Percentiles rank a stretch among this genome's conserved stretches.
These are phyloP conservation scores for Colletotrichum melonis DNA, from an alignment of 2,329 filamentous ascomycete species.

Conservation along the genomic window DNA sequence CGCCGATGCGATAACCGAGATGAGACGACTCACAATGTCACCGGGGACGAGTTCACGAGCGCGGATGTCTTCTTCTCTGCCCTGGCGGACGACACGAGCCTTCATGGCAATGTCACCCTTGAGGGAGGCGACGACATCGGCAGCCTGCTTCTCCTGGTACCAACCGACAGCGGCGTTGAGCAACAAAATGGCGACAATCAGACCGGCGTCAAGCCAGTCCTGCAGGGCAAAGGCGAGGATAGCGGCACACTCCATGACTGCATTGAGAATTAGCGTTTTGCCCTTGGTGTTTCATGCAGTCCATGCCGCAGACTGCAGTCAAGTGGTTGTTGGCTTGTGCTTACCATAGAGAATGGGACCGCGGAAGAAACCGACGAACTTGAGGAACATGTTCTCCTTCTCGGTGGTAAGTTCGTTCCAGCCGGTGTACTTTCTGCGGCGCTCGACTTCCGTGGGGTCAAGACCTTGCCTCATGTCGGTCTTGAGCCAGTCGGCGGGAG, in stretches of 20 bases:
- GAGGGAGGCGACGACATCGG: slow-evolving; percentile 78
- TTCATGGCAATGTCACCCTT: slow-evolving; percentile 86
- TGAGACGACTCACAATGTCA: slow-evolving; percentile 71
- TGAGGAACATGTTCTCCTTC: slow-evolving; percentile 80
- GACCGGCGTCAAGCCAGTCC: slow-evolving; percentile 79
- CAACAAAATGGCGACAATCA: slow-evolving; percentile 80
- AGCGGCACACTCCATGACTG: slow-evolving; percentile 81
- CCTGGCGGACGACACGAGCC: slow-evolving; percentile 74
- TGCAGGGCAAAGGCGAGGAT: slow-evolving; percentile 78
- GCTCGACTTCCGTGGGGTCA: slow-evolving; percentile 67
- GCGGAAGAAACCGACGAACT: slow-evolving; percentile 81
- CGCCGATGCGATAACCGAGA: background rate
- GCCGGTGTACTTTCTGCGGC: slow-evolving; percentile 72
- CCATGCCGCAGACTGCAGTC: slow-evolving; percentile 7
- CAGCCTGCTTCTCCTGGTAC: slow-evolving; percentile 86
- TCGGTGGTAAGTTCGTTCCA: slow-evolving; percentile 80
- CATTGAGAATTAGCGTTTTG: slow-evolving; percentile 31
- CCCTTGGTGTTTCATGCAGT: slow-evolving; percentile 22
- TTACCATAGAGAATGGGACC: slow-evolving; percentile 82
- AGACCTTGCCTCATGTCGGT: slow-evolving; percentile 77
- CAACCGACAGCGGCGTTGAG: slow-evolving; percentile 83
- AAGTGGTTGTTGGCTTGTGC: slow-evolving; percentile 42
- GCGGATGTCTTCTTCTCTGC: slow-evolving; percentile 75
- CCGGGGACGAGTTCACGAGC: slow-evolving; percentile 81
- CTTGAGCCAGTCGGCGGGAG: slow-evolving; percentile 76